A percentile compares a stretch with the other conserved stretches of the same genome.
phyloP scores from a whole-genome alignment of 345 rosid genomes.

The Salix purpurea region DNA sequence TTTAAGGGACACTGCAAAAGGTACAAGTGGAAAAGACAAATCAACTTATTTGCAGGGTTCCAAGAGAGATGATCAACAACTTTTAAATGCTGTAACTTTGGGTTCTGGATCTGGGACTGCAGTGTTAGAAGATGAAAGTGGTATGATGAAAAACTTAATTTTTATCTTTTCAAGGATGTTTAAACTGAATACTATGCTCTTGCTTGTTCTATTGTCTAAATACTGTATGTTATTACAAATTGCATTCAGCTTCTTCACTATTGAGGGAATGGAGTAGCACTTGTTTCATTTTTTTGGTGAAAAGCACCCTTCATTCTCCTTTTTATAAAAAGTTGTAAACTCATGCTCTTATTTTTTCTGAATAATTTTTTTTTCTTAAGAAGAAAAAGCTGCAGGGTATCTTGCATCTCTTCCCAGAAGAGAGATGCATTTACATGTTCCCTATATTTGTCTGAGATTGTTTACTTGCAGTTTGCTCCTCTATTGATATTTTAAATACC shows the following conservation, averaged over 20 bases:
- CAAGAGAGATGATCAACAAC: constrained; percentile 43
- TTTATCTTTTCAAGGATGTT: neutral
- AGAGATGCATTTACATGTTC: neutral
- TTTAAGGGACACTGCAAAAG: constrained; percentile 41
- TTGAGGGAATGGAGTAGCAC: neutral
- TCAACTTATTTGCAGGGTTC: constrained; percentile 36
- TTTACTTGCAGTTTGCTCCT: neutral
- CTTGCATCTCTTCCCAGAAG: neutral
- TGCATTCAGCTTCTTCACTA: neutral
- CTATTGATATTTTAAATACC: neutral
- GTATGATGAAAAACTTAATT: constrained; percentile 24
- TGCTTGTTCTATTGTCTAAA: neutral
- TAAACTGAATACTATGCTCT: neutral
- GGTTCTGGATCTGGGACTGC: constrained; percentile 37
- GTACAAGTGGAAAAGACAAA: constrained; percentile 44
- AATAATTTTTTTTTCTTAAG: neutral
- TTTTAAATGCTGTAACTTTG: constrained; percentile 33
- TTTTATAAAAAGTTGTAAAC: neutral
- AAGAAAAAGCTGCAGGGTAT: neutral
- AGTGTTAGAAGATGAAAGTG: constrained; percentile 41
- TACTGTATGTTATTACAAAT: neutral
- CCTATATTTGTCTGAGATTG: neutral
- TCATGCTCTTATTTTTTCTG: neutral
- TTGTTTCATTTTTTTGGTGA: neutral
- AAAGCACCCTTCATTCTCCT: neutral